Percentiles rank a stretch among this genome's conserved stretches.
Evolutionary conservation across 208 protist species (phyloP).

Genomic region (Willaertia magna): DNA sequence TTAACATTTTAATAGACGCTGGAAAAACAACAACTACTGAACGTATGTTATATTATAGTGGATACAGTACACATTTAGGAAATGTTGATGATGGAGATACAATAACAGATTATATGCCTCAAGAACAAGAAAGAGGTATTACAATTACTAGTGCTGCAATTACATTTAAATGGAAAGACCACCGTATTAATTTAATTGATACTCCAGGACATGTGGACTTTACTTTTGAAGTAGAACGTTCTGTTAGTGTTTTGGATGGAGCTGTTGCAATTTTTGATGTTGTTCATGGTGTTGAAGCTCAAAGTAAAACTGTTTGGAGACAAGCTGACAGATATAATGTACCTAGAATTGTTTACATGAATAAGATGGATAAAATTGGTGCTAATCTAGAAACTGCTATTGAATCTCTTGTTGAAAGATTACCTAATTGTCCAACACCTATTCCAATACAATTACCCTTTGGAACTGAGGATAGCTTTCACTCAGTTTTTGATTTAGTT

Average conservation of each 20-base stretch:
- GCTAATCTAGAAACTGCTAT: constrained; percentile 57
- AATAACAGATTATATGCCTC: constrained; percentile 86
- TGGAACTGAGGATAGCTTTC: constrained; percentile 50
- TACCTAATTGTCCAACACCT: constrained; percentile 58
- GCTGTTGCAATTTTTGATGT: constrained; percentile 86
- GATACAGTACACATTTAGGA: constrained; percentile 56
- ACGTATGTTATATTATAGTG: constrained; percentile 81
- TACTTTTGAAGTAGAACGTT: constrained; percentile 86
- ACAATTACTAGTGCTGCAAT: constrained; percentile 86
- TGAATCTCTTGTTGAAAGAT: constrained; percentile 50
- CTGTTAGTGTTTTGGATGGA: constrained; percentile 87
- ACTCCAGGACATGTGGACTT: constrained; percentile 92
- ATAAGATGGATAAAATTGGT: constrained; percentile 89
- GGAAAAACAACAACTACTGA: constrained; percentile 88
- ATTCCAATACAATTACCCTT: constrained; percentile 64
- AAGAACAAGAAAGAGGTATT: constrained; percentile 87
- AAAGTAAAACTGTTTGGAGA: constrained; percentile 35
- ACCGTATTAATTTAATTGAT: constrained; percentile 83
- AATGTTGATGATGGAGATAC: constrained; percentile 88
- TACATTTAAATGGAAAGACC: constrained; percentile 60
- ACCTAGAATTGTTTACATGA: constrained; percentile 71
- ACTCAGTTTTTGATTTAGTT: constrained; percentile 67
- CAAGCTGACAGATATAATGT: constrained; percentile 63
- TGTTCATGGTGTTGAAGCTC: constrained; percentile 56
- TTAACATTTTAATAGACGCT: constrained; percentile 84